Evolutionary conservation across 805 yeast species (phyloP).

Genomic region (Saccharomycopsis babjevae): DNA sequence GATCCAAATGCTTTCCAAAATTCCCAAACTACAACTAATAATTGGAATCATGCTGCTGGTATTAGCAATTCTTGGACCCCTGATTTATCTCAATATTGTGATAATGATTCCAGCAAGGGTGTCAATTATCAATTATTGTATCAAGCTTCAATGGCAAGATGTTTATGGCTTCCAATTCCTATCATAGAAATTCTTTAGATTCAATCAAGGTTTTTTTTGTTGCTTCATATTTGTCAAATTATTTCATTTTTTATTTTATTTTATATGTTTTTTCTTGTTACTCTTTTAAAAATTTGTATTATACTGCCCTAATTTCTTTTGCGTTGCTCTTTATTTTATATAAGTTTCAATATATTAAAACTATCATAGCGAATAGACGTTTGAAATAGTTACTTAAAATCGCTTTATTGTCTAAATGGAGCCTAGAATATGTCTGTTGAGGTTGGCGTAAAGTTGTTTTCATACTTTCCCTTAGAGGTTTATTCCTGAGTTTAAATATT

Average conservation of each 20-base stretch:
- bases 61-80: neutral
- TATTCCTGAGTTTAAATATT: too few relatives aligned
- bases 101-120: neutral
- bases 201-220: neutral
- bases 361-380: too few relatives aligned
- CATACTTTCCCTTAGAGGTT: too few relatives aligned
- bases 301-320: too few relatives aligned
- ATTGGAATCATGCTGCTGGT: conserved; percentile 9
- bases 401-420: too few relatives aligned
- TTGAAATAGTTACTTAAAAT: too few relatives aligned
- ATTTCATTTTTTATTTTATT: neutral
- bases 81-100: conserved; percentile 5
- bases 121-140: conserved; percentile 1
- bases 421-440: too few relatives aligned
- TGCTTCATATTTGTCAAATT: neutral
- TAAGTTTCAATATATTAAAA: too few relatives aligned
- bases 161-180: conserved; percentile 3
- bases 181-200: neutral
- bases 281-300: too few relatives aligned
- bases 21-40: conserved; percentile 4
- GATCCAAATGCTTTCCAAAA: conserved; percentile 5
- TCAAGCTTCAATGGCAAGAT: conserved; percentile 7
- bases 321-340: too few relatives aligned
- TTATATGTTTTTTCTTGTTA: too few relatives aligned
- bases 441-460: too few relatives aligned